phyloP scores from a whole-genome alignment of 1,139 yeast species.

The Pichia kudriavzevii region DNA sequence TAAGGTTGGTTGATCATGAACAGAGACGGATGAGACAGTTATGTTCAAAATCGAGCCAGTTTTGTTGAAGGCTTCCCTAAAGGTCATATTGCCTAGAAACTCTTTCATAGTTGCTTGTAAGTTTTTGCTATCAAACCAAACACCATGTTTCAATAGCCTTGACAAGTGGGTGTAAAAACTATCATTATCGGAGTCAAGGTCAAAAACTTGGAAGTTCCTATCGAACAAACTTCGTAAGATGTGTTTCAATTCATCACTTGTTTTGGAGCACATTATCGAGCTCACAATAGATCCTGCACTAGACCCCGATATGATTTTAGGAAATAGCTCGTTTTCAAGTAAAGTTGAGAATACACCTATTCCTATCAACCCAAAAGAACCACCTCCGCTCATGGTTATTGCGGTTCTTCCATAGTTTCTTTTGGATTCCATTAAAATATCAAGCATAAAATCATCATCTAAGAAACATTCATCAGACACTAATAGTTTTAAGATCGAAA shows the following conservation, averaged over 20 bases:
- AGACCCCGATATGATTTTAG: slow-evolving; percentile 88
- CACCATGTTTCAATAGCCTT: slow-evolving; percentile 70
- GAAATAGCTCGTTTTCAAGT: slow-evolving; percentile 65
- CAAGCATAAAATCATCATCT: slow-evolving; percentile 63
- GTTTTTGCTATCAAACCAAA: slow-evolving; percentile 76
- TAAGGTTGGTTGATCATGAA: slow-evolving; percentile 71
- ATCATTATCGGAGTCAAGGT: slow-evolving; percentile 37
- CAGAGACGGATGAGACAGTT: slow-evolving; percentile 73
- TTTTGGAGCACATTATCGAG: slow-evolving; percentile 73
- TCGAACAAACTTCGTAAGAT: slow-evolving; percentile 48
- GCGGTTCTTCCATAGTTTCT: slow-evolving; percentile 93
- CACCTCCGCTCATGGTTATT: slow-evolving; percentile 87
- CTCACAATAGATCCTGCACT: slow-evolving; percentile 97
- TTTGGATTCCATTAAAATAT: slow-evolving; percentile 79
- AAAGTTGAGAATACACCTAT: slow-evolving; percentile 84
- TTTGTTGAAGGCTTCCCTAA: slow-evolving; percentile 51
- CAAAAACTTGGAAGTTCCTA: slow-evolving; percentile 67
- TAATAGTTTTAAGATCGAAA: slow-evolving; percentile 48
- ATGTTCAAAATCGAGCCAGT: slow-evolving; percentile 52
- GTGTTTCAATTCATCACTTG: slow-evolving; percentile 61
- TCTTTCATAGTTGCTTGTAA: slow-evolving; percentile 66
- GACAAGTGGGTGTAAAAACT: slow-evolving; percentile 44
- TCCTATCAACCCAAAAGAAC: slow-evolving; percentile 87
- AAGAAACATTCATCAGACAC: slow-evolving; percentile 39
- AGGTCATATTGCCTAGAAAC: slow-evolving; percentile 83